phyloP scores from a whole-genome alignment of 163 green algal species.

The Chlamydomonas reinhardtii region DNA sequence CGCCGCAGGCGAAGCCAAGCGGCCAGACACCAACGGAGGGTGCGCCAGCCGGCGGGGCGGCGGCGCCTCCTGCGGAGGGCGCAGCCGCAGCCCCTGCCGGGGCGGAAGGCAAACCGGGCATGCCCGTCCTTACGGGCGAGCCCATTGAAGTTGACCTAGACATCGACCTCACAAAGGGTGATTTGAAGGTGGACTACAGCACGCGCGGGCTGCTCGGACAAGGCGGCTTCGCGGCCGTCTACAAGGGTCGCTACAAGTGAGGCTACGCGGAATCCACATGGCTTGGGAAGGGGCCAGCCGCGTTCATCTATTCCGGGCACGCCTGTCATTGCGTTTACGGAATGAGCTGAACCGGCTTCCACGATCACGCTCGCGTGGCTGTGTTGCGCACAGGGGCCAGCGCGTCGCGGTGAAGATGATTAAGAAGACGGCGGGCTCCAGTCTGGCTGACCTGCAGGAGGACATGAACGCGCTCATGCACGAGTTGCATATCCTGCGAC shows the following conservation, averaged over 20 bases:
- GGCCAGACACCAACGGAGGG: background rate
- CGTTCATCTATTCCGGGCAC: no score
- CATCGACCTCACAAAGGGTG: constrained; percentile 37
- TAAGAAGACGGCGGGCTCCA: constrained; percentile 41
- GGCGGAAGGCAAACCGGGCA: no score
- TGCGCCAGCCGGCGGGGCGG: background rate
- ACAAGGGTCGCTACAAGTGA: constrained; percentile 46
- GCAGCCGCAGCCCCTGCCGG: no score
- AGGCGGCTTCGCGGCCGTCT: constrained; percentile 39
- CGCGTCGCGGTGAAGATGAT: constrained; percentile 50
- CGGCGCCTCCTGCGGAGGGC: background rate
- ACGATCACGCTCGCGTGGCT: no score
- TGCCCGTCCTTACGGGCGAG: no score
- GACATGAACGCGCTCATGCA: constrained; percentile 54
- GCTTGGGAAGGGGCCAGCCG: no score
- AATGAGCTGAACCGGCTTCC: no score
- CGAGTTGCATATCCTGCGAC: constrained; percentile 43
- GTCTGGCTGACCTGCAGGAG: constrained; percentile 41
- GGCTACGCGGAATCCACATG: background rate
- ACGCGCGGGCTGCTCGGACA: constrained; percentile 32
- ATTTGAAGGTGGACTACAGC: constrained; percentile 48
- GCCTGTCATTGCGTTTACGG: no score
- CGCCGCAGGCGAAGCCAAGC: background rate
- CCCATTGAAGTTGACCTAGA: constrained; percentile 23
- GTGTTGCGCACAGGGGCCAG: constrained; percentile 24